phyloP scores from a whole-genome alignment of 2,329 filamentous ascomycete species.

The Aaosphaeria pasadenensis region DNA sequence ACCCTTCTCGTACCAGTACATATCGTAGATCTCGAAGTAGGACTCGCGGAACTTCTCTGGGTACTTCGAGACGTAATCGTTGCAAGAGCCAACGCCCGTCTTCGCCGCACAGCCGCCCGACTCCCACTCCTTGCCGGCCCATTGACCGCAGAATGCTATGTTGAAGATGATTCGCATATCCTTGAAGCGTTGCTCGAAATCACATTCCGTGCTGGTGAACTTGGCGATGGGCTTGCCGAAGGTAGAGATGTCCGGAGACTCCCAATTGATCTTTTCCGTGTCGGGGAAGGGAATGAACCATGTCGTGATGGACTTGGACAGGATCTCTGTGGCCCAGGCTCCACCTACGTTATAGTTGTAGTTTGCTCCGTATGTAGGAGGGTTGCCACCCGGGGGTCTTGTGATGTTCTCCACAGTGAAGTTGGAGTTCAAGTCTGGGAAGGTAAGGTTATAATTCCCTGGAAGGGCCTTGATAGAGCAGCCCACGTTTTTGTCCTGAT shows the following conservation, averaged over 20 bases:
- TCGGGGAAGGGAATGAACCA: slow-evolving; percentile 40
- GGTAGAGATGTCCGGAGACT: slow-evolving; percentile 11
- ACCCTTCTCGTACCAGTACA: slow-evolving; percentile 23
- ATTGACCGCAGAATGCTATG: slow-evolving; percentile 53
- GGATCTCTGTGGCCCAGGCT: slow-evolving; percentile 42
- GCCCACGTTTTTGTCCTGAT: slow-evolving; percentile 29
- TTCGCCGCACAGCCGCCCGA: slow-evolving; percentile 22
- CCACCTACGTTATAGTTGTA: slow-evolving; percentile 38
- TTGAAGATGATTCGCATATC: slow-evolving; percentile 42
- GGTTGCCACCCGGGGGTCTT: slow-evolving; percentile 25
- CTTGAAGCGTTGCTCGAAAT: slow-evolving; percentile 45
- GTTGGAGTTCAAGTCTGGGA: too few species aligned
- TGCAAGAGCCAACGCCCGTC: slow-evolving; percentile 48
- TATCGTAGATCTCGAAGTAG: slow-evolving; percentile 34
- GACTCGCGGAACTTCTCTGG: slow-evolving; percentile 26
- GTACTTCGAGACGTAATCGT: slow-evolving; percentile 28
- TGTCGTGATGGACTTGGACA: slow-evolving; percentile 34
- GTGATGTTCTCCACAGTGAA: too few species aligned
- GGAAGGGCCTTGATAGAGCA: slow-evolving; percentile 31
- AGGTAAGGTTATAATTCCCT: slow-evolving; percentile 3
- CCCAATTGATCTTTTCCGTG: slow-evolving; percentile 15
- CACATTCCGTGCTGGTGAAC: slow-evolving; percentile 38
- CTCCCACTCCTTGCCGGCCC: slow-evolving; percentile 50
- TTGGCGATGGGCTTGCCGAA: slow-evolving; percentile 29
- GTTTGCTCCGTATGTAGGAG: slow-evolving; percentile 26